Percentiles rank a stretch among this genome's conserved stretches.
phyloP scores from a whole-genome alignment of 164 flowering plant species.

The Pachysandra terminalis region DNA sequence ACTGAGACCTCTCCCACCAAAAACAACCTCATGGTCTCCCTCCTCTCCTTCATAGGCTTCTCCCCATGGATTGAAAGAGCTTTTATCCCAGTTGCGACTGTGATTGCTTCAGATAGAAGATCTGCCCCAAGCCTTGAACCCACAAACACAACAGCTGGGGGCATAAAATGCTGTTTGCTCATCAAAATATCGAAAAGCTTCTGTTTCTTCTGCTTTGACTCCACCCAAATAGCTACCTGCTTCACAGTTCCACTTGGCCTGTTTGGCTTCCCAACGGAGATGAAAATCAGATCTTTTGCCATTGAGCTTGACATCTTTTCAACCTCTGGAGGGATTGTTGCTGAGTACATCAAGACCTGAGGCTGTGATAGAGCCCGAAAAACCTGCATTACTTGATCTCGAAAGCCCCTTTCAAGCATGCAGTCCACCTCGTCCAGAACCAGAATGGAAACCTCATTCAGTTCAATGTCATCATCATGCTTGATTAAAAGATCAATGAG shows the following conservation, averaged over 20 bases:
- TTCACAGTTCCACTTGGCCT: conserved; percentile 61
- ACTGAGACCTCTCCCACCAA: conserved; percentile 72
- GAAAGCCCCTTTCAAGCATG: conserved; percentile 87
- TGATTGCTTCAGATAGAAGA: conserved; percentile 78
- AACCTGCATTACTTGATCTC: conserved; percentile 87
- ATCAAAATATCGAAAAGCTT: conserved; percentile 80
- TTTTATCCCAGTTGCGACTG: conserved; percentile 54
- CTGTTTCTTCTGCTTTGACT: conserved; percentile 78
- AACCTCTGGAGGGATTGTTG: conserved; percentile 66
- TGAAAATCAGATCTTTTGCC: conserved; percentile 39
- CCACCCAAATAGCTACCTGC: conserved; percentile 88
- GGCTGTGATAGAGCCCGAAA: conserved; percentile 68
- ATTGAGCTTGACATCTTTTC: conserved; percentile 61
- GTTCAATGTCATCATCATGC: conserved; percentile 65
- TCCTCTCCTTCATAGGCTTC: conserved; percentile 87
- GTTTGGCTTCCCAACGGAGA: conserved; percentile 63
- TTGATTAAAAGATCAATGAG: conserved; percentile 79
- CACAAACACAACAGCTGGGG: conserved; percentile 87
- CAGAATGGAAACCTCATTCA: conserved; percentile 54
- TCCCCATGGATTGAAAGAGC: conserved; percentile 85
- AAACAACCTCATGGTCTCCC: conserved; percentile 64
- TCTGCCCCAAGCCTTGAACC: conserved; percentile 87
- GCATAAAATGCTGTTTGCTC: conserved; percentile 80
- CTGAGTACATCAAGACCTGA: conserved; percentile 82
- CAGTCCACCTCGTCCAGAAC: conserved; percentile 94